These are phyloP conservation scores for Iris macrosiphon DNA, from an alignment of 106 monocot genomes.

Conservation along the genomic window DNA sequence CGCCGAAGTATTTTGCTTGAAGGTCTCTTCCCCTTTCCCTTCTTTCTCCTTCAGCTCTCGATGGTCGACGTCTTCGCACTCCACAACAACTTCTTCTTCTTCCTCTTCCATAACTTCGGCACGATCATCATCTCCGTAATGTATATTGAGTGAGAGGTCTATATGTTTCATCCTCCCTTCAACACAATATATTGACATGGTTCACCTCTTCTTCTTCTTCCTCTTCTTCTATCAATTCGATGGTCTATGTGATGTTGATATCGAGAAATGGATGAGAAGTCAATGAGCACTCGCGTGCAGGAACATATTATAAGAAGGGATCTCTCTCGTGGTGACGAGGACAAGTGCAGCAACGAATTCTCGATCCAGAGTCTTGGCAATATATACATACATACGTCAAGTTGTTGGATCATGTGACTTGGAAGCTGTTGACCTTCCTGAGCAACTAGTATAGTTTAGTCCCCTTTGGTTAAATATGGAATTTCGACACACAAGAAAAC, in stretches of 20 bases:
- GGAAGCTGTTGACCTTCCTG: no score
- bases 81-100: no score
- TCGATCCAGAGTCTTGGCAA: no score
- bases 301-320: neutral
- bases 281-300: neutral
- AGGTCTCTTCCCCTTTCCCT: constrained; percentile 9
- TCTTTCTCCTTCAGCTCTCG: constrained; percentile 9
- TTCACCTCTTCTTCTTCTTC: neutral
- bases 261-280: neutral
- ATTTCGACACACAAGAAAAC: no score
- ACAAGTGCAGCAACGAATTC: no score
- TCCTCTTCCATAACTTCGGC: no score
- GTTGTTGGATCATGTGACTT: constrained; percentile 17
- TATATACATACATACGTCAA: constrained; percentile 1
- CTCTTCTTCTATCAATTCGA: neutral
- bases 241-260: neutral
- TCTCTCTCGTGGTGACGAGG: no score
- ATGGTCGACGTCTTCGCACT: neutral
- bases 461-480: no score
- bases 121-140: constrained; percentile 6
- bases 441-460: no score
- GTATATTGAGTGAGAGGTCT: constrained; percentile 51
- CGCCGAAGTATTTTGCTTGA: constrained; percentile 1
- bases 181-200: constrained; percentile 35
- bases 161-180: constrained; percentile 25